Evolutionary conservation across 306 rosid species (phyloP).

Genomic region (Lathyrus sativus): DNA sequence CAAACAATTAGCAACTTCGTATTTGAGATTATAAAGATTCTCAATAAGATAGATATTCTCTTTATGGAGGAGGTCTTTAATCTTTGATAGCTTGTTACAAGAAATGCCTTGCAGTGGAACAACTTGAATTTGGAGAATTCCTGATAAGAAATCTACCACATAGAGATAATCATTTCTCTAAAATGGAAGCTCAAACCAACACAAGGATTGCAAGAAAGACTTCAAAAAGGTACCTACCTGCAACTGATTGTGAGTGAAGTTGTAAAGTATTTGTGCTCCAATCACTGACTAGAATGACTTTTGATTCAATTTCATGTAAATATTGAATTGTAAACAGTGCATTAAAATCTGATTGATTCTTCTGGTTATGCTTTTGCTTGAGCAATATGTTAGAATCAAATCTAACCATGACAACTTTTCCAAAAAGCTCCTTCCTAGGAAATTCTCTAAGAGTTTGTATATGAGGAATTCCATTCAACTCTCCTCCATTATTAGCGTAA

Average conservation of each 20-base stretch:
- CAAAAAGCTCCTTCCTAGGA: conserved; percentile 67
- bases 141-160: conserved; percentile 63
- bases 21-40: conserved; percentile 70
- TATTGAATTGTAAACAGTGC: conserved; percentile 64
- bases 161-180: conserved; percentile 36
- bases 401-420: conserved; percentile 78
- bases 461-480: conserved; percentile 60
- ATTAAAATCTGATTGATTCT: conserved; percentile 42
- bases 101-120: conserved; percentile 53
- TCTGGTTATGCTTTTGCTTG: conserved; percentile 41
- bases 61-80: conserved; percentile 47
- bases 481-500: conserved; percentile 45
- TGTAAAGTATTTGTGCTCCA: conserved; percentile 58
- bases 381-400: conserved; percentile 76
- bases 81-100: conserved; percentile 37
- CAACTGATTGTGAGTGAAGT: conserved; percentile 42
- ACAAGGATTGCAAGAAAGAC: conserved; percentile 31
- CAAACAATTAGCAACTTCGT: conserved; percentile 78
- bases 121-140: conserved; percentile 56
- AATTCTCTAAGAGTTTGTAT: conserved; percentile 76
- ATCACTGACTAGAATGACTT: conserved; percentile 67
- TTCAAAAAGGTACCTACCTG: conserved; percentile 74
- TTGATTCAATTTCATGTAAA: conserved; percentile 62
- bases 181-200: conserved; percentile 25
- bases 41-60: conserved; percentile 66